Evolutionary conservation across 495 filamentous ascomycete species (phyloP), one percentile per base, ranked within the genome.

Genomic region (Neurospora hispaniola): DNA sequence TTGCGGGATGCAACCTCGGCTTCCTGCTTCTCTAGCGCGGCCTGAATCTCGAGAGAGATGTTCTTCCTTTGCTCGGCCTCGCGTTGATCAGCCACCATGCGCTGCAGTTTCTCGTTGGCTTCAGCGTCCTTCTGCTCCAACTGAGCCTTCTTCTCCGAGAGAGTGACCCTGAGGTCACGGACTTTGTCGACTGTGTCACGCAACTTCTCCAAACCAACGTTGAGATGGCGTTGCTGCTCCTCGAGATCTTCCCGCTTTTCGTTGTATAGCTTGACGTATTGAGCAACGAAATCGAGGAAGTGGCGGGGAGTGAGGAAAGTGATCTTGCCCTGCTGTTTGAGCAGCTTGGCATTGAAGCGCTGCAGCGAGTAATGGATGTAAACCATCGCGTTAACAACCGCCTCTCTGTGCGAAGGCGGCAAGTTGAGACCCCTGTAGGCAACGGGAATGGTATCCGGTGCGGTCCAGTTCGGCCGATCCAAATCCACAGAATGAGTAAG

Each of bases 211-310:
- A 99, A 87, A 82, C 96, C 96, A 74, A 98, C 93, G 79, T 99
- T 98, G 73, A 99, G 86, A 84, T 99, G 96, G 42, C 96, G 91
- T 77, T 99, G 96, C 79, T 99, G 96, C 78, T 99, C 96, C 83
- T 99, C 96, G 1, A 99, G 86, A 77, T 98, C 96, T 81, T 98
- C 96, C 0, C 96, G 91, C 85, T 99, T 99, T 80, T 99, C 96
- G 73, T 96, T 96, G 82, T 97, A 97, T 2, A 99, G 87, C 80
- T 93, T 95, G 77, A 98, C 96, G 81, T 97, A 99, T 76, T 99
- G 96, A 44, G 94, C 93, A 71, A 98, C 96, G 78, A 99, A 99
- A 80, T 99, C 96, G 66, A 99, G 86, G 83, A 97, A 99, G 81
- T 99, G 96, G 46, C 96, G 89, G 39, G 96, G 96, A 35, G 96